phyloP scores from a whole-genome alignment of 768 basidiomycete genomes.

The Agaricus sinodeliciosus region DNA sequence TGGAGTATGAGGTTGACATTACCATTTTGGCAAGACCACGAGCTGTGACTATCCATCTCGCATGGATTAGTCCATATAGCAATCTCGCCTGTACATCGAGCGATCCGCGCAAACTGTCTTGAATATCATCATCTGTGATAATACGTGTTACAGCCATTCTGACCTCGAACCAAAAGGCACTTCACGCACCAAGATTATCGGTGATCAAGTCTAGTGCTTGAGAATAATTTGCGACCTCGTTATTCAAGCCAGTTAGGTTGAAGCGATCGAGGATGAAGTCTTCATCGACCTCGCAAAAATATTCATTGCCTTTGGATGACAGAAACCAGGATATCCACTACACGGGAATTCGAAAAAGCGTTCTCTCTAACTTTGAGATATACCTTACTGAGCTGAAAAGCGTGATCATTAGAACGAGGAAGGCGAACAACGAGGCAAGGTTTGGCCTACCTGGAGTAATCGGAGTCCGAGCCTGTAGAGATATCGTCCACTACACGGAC shows the following conservation, averaged over 20 bases:
- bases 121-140: slow-evolving; percentile 79
- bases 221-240: slow-evolving; percentile 90
- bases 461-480: slow-evolving; percentile 92
- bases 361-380: background rate
- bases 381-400: slow-evolving; percentile 8
- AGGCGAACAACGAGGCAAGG: slow-evolving; percentile 13
- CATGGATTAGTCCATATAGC: slow-evolving; percentile 94
- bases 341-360: background rate
- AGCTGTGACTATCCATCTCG: slow-evolving; percentile 94
- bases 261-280: slow-evolving; percentile 98
- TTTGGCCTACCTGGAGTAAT: slow-evolving; percentile 86
- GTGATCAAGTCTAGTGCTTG: slow-evolving; percentile 95
- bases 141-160: background rate
- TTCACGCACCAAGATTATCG: slow-evolving; percentile 79
- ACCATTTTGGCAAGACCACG: slow-evolving; percentile 96
- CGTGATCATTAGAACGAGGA: slow-evolving; percentile 8
- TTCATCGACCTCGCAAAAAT: slow-evolving; percentile 99
- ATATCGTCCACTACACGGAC: slow-evolving; percentile 64
- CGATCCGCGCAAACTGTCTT: slow-evolving; percentile 87
- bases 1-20: slow-evolving; percentile 6
- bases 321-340: slow-evolving; percentile 99
- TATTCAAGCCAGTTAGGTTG: slow-evolving; percentile 95
- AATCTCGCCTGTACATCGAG: slow-evolving; percentile 91
- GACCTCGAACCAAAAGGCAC: background rate
- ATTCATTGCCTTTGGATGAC: slow-evolving; percentile 97